Evolutionary conservation across 148 eudicot species (phyloP).

Genomic region (Silene latifolia): DNA sequence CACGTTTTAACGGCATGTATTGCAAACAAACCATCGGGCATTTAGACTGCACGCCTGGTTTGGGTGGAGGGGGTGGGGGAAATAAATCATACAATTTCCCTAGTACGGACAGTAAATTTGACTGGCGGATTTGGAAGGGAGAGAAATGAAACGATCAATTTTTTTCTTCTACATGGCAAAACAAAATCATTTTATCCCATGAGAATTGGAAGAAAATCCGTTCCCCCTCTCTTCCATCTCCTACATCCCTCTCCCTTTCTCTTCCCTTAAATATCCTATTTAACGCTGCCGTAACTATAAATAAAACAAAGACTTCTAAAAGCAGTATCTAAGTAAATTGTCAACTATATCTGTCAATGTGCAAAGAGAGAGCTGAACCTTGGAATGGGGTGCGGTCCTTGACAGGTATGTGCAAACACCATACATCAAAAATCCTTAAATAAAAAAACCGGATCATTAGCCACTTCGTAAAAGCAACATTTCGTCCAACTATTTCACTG

Average conservation of each 20-base stretch:
- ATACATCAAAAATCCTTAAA: constrained; percentile 54
- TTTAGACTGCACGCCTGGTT: too few relatives aligned
- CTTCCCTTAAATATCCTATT: not conserved
- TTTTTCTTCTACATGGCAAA: too few relatives aligned
- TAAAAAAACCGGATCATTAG: constrained; percentile 5
- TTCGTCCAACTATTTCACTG: not conserved
- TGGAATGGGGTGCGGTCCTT: constrained; percentile 51
- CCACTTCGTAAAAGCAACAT: constrained; percentile 18
- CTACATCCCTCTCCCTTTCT: not conserved
- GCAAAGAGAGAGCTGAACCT: constrained; percentile 27
- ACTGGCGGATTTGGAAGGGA: not conserved
- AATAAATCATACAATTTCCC: too few relatives aligned
- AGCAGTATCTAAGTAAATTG: not conserved
- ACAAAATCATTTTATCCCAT: too few relatives aligned
- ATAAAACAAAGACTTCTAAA: not conserved
- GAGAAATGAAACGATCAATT: not conserved
- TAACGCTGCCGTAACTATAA: not conserved
- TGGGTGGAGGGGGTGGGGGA: too few relatives aligned
- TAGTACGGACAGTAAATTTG: too few relatives aligned
- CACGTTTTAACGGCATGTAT: too few relatives aligned
- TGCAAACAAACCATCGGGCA: too few relatives aligned
- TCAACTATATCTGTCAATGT: not conserved
- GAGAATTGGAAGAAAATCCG: too few relatives aligned
- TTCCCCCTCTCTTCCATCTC: too few relatives aligned
- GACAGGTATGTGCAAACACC: constrained; percentile 61